Evolutionary conservation across 768 basidiomycete species (phyloP).

Genomic region (Trametes cubensis): DNA sequence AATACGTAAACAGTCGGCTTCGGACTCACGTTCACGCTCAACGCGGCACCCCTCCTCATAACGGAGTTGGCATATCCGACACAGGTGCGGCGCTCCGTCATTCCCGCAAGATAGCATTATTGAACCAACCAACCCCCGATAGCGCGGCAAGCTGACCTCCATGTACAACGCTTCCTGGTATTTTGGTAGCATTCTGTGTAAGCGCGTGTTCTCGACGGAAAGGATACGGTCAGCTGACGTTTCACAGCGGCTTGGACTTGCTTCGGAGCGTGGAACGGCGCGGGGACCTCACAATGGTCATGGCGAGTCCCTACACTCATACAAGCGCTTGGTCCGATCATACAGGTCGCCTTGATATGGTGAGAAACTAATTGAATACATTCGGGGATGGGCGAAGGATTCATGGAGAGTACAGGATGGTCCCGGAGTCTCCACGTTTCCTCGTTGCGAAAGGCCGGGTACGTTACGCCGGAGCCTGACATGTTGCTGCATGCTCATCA

Average conservation of each 20-base stretch:
- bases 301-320: constrained; percentile 70
- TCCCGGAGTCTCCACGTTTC: constrained; percentile 71
- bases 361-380: constrained; percentile 27
- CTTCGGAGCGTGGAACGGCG: constrained; percentile 43
- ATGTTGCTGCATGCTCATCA: neutral
- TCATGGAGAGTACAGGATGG: constrained; percentile 45
- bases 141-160: constrained; percentile 59
- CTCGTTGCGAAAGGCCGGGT: constrained; percentile 64
- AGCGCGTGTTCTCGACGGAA: constrained; percentile 36
- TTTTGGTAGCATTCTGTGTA: constrained; percentile 64
- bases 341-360: constrained; percentile 61
- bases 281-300: constrained; percentile 46
- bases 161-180: constrained; percentile 79
- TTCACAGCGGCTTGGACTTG: constrained; percentile 49
- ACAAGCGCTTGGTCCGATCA: constrained; percentile 58
- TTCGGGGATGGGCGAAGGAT: neutral
- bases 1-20: constrained; percentile 53
- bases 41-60: constrained; percentile 63
- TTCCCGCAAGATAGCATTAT: neutral
- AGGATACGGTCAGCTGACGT: constrained; percentile 2
- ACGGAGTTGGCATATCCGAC: constrained; percentile 74
- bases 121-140: neutral
- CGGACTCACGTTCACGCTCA: constrained; percentile 62
- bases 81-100: constrained; percentile 44
- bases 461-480: neutral